Conservation (phyloP, 495 filamentous ascomycete species). For the Penicillium fimorum region DNA sequence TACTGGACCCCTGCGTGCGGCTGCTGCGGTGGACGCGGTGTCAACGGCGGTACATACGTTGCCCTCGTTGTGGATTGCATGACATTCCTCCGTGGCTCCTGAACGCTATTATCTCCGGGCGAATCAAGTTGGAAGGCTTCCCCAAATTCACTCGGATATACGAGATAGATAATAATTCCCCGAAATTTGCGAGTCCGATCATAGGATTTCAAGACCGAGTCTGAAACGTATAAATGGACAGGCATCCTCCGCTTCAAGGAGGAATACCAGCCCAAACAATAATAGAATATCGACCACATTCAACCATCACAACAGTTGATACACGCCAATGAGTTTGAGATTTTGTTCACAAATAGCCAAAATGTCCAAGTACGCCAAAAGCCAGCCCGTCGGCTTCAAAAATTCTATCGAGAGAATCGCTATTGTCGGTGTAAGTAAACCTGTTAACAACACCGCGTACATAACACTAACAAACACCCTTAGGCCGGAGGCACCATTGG, state of each 20-base stretch:
- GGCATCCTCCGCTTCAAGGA: conserved; percentile 11
- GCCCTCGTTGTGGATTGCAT: background rate
- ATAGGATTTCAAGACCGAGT: background rate
- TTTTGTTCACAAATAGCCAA: background rate
- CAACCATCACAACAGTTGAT: no score
- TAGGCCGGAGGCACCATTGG: conserved; percentile 63
- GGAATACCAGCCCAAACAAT: no score
- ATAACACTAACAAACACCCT: conserved; percentile 15
- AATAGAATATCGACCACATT: no score
- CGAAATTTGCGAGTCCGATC: no score
- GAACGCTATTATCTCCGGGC: background rate
- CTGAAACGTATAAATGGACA: conserved; percentile 19
- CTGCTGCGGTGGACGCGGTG: background rate
- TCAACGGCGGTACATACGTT: no score
- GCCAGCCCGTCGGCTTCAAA: conserved; percentile 37
- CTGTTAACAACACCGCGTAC: conserved; percentile 1
- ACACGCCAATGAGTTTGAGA: no score
- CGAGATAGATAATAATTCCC: no score
- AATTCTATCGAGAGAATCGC: conserved; percentile 48
- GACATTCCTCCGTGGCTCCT: no score
- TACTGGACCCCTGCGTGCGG: background rate
- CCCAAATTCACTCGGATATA: background rate
- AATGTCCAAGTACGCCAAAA: conserved; percentile 35
- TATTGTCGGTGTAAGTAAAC: conserved; percentile 46
- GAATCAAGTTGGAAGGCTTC: conserved; percentile 9